phyloP scores from a whole-genome alignment of 163 green algal genomes.

The Prototheca wickerhamii region DNA sequence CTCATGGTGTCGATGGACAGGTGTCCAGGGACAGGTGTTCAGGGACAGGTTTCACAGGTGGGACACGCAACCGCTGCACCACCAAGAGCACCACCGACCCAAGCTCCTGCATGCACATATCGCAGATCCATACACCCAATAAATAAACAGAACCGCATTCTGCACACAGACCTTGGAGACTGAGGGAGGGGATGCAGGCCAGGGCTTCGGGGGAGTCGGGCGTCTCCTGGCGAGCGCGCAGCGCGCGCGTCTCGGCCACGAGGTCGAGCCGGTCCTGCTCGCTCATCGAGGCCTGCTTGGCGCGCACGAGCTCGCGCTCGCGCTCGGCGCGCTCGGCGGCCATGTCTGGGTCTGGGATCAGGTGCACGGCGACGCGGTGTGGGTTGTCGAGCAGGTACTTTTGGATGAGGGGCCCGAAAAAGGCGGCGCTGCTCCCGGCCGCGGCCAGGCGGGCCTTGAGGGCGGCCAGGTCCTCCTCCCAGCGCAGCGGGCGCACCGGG shows the following conservation, averaged over 20 bases:
- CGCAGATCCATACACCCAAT: not conserved
- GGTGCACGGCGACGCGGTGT: conserved; percentile 71
- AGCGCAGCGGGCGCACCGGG: conserved; percentile 74
- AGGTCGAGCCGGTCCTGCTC: conserved; percentile 54
- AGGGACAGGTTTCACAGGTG: too few relatives aligned
- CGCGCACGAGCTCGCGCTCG: conserved; percentile 62
- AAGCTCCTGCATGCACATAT: too few relatives aligned
- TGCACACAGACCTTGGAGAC: conserved; percentile 39
- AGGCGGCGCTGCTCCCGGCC: too few relatives aligned
- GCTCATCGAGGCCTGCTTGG: conserved; percentile 35
- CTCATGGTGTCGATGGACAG: too few relatives aligned
- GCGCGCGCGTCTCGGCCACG: conserved; percentile 58
- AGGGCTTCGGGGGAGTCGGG: conserved; percentile 88
- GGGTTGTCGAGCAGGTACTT: conserved; percentile 88
- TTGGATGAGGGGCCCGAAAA: conserved; percentile 62
- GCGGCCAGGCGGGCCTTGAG: conserved; percentile 80
- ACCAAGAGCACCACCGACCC: too few relatives aligned
- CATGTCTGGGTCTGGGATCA: conserved; percentile 67
- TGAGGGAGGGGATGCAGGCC: conserved; percentile 79
- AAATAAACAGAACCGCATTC: not conserved
- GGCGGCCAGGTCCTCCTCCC: conserved; percentile 66
- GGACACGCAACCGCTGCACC: too few relatives aligned
- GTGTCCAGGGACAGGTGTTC: too few relatives aligned
- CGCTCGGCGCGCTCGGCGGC: conserved; percentile 53
- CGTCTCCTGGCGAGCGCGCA: conserved; percentile 89